A percentile compares a stretch with the other conserved stretches of the same genome.
Evolutionary conservation across 1,284 basidiomycete species (phyloP).

Genomic region (Cutaneotrichosporon sp.): DNA sequence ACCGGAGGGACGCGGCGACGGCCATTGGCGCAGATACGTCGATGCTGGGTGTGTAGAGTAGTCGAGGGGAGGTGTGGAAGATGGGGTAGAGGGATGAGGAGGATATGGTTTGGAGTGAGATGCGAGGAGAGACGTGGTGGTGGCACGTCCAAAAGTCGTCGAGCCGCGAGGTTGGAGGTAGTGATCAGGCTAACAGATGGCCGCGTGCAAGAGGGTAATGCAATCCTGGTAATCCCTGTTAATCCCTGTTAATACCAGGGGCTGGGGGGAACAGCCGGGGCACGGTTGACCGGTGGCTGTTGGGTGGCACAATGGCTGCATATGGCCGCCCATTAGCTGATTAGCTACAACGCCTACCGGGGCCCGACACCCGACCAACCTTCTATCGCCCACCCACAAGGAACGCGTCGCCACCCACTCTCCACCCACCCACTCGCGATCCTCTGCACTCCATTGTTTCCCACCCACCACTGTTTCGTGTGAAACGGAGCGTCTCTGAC

Average conservation of each 20-base stretch:
- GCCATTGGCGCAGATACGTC: slow-evolving; percentile 13
- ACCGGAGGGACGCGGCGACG: slow-evolving; percentile 12
- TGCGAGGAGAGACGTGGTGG: not conserved
- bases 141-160: not conserved
- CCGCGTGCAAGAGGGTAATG: too few species aligned
- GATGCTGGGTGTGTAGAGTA: not conserved
- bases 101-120: not conserved
- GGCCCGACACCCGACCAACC: not conserved
- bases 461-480: not conserved
- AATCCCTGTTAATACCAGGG: too few species aligned
- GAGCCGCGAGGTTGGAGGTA: too few species aligned
- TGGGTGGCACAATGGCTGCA: too few species aligned
- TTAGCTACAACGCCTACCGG: too few species aligned
- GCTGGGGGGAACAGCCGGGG: too few species aligned
- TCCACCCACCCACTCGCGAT: not conserved
- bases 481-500: not conserved
- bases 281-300: too few species aligned
- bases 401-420: too few species aligned
- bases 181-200: too few species aligned
- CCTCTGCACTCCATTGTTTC: not conserved
- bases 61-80: not conserved
- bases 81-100: not conserved
- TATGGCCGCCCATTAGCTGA: too few species aligned
- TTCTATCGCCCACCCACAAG: not conserved
- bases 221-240: too few species aligned